A percentile compares a stretch with the other conserved stretches of the same genome.
phyloP scores from a whole-genome alignment of 345 rosid genomes.

The Theobroma cacao region DNA sequence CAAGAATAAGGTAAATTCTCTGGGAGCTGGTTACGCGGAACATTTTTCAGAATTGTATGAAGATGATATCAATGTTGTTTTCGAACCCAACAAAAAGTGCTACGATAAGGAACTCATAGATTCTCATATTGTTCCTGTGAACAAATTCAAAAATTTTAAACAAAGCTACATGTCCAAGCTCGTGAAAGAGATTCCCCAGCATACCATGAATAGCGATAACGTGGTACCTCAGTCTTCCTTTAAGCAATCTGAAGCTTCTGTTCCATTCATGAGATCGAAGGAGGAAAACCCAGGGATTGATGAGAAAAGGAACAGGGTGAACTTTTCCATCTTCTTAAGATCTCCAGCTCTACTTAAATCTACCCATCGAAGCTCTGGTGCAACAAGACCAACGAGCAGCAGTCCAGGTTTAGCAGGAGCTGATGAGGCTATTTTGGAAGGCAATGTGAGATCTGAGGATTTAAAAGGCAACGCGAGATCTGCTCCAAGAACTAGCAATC shows the following conservation, averaged over 20 bases:
- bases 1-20: neutral
- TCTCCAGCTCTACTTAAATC: conserved; percentile 3
- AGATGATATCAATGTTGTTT: neutral
- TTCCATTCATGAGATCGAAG: conserved; percentile 4
- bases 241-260: neutral
- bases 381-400: neutral
- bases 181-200: neutral
- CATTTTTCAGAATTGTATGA: neutral
- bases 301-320: conserved; percentile 1
- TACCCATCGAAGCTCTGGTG: neutral
- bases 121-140: conserved; percentile 32
- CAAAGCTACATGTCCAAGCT: neutral
- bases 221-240: neutral
- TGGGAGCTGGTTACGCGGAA: neutral
- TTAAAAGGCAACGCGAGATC: neutral
- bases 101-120: conserved; percentile 16
- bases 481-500: neutral
- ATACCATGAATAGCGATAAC: neutral
- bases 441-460: no score
- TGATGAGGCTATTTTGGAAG: conserved; percentile 3
- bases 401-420: conserved; percentile 10
- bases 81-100: neutral
- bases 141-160: neutral
- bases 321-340: conserved; percentile 29
- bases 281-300: conserved; percentile 11